Base-by-base conservation (phyloP, 2,329 filamentous ascomycete species). In the Davidsoniella virescens region DNA sequence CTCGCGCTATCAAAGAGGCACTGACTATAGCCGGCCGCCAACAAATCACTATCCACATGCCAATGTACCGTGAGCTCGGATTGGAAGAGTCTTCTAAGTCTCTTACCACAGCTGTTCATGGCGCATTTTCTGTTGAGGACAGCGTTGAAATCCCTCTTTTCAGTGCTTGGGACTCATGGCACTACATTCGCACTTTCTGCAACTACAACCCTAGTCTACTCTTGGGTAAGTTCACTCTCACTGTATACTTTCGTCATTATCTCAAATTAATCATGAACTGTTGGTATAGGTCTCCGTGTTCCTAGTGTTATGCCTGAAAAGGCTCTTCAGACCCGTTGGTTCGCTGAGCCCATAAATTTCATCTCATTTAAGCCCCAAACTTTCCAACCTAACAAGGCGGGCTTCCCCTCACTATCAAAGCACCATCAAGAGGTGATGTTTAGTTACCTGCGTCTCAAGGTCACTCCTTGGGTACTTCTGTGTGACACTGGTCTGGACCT, bases 131-230 rank as follows among this genome's bases (percentile, higher is more conserved):
- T 10, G 20, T 43, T 53, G 54, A 63, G 1, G 60, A 64, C 10
- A 56, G 63, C 33, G 58, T 59, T 5, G 72, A 78, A 18, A 67
- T 81, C 54, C 82, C 90, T 59, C 64, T 84, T 0, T 92, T 86
- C 63, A 80, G 80, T 49, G 74, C 81, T 2, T 98, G 93, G 93
- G 88, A 96, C 64, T 82, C 84, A 1, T 98, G 92, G 92, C 82
- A 98, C 62, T 72, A 82, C 18, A 83, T 98, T 59, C 76, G 92
- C 49, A 82, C 80, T 49, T 70, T 87, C 52, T 95, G 87, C 73
- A 83, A 81, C 66, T 96, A 98, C 65, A 82, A 82, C 64, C 67
- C 74, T 51, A 78, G 87, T 62, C 71, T 98, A 37, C 82, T 79
- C 59, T 78, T 95, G 64, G 85, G 90, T 94, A 81, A 70, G 86